Evolutionary conservation across 1,139 yeast species (phyloP).

Genomic region (Taiozyma sp.): DNA sequence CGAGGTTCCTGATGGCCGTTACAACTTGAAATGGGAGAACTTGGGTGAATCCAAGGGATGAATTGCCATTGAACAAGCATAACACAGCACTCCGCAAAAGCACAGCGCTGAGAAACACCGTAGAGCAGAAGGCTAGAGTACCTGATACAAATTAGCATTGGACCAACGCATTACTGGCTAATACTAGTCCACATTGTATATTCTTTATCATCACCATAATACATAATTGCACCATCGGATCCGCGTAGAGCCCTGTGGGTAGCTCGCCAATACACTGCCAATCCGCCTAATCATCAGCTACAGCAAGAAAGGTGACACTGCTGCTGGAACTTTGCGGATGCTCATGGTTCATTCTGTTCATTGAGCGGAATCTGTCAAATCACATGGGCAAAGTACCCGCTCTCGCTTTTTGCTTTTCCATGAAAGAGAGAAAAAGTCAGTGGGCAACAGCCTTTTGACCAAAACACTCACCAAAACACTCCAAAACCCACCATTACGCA

Average conservation of each 20-base stretch:
- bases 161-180: background rate
- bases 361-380: background rate
- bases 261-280: background rate
- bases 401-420: background rate
- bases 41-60: constrained; percentile 8
- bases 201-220: background rate
- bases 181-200: background rate
- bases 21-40: constrained; percentile 65
- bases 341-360: too few relatives aligned
- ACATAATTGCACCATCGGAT: background rate
- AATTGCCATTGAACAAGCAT: background rate
- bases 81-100: background rate
- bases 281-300: too few relatives aligned
- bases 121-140: background rate
- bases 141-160: background rate
- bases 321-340: too few relatives aligned
- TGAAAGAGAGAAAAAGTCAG: background rate
- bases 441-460: background rate
- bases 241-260: background rate
- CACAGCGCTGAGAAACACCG: background rate
- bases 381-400: background rate
- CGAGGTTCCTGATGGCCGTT: constrained; percentile 67
- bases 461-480: background rate
- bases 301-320: too few relatives aligned
- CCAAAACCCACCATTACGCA: background rate